Conservation (phyloP, 495 filamentous ascomycete species). For the Astrothelium macrocarpum region DNA sequence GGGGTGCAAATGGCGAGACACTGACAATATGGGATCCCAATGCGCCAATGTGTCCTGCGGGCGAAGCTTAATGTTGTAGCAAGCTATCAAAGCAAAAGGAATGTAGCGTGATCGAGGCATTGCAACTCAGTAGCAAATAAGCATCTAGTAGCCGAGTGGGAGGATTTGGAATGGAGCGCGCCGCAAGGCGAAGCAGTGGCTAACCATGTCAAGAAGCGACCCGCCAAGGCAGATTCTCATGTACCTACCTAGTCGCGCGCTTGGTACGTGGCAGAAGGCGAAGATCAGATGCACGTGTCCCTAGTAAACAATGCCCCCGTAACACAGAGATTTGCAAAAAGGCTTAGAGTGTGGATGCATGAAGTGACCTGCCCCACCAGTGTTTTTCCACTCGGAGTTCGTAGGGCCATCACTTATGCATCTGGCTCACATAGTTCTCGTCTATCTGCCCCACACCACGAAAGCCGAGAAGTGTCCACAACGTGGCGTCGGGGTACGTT, state of each 20-base stretch:
- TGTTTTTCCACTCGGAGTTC: background rate
- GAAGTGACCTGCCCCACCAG: background rate
- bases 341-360: background rate
- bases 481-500: too few relatives aligned
- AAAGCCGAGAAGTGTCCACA: too few relatives aligned
- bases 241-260: background rate
- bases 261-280: background rate
- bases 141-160: background rate
- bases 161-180: background rate
- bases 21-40: background rate
- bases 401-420: too few relatives aligned
- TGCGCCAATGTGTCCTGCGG: background rate
- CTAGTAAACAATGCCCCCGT: background rate
- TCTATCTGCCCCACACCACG: too few relatives aligned
- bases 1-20: background rate
- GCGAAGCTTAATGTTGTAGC: background rate
- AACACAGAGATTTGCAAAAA: background rate
- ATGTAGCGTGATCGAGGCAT: too few relatives aligned
- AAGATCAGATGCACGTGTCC: background rate
- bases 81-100: too few relatives aligned
- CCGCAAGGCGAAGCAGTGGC: too few relatives aligned
- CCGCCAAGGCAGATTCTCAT: conserved; percentile 5
- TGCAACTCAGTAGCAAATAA: background rate
- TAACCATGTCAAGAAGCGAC: background rate
- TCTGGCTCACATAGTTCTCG: background rate